Evolutionary conservation across 2,329 filamentous ascomycete species (phyloP).

Genomic region (Aspergillus quadrilineatus): DNA sequence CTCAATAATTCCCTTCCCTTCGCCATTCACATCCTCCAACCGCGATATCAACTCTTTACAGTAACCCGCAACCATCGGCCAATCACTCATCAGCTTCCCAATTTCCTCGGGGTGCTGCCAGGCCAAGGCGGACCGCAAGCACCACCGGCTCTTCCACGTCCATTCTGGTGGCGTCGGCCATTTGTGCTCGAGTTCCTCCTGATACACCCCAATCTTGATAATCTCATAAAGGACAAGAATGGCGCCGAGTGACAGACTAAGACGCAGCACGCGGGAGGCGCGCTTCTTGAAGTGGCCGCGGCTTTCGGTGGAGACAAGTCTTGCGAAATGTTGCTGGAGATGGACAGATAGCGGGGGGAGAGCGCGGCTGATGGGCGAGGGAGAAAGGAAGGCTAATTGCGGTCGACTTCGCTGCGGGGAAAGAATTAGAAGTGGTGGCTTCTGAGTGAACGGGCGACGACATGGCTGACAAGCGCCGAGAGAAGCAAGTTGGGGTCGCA

Average conservation of each 20-base stretch:
- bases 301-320: slow-evolving; percentile 77
- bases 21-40: slow-evolving; percentile 66
- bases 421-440: slow-evolving; percentile 54
- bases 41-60: slow-evolving; percentile 61
- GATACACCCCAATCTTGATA: slow-evolving; percentile 64
- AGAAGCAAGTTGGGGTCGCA: slow-evolving; percentile 34
- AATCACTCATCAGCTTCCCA: slow-evolving; percentile 60
- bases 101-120: slow-evolving; percentile 58
- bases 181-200: slow-evolving; percentile 71
- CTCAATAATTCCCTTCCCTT: slow-evolving; percentile 65
- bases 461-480: slow-evolving; percentile 21
- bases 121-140: slow-evolving; percentile 63
- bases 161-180: slow-evolving; percentile 84
- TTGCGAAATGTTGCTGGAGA: slow-evolving; percentile 56
- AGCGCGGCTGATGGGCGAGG: slow-evolving; percentile 48
- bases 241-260: slow-evolving; percentile 70
- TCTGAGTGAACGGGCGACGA: slow-evolving; percentile 58
- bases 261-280: slow-evolving; percentile 64
- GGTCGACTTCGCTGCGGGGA: slow-evolving; percentile 54
- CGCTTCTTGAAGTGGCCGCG: slow-evolving; percentile 48
- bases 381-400: slow-evolving; percentile 65
- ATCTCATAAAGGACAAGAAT: slow-evolving; percentile 60
- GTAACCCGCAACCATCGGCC: slow-evolving; percentile 64
- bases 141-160: slow-evolving; percentile 67
- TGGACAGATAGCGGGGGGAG: slow-evolving; percentile 55